Conservation (phyloP, 805 yeast species). For the Peterozyma xylosa region DNA sequence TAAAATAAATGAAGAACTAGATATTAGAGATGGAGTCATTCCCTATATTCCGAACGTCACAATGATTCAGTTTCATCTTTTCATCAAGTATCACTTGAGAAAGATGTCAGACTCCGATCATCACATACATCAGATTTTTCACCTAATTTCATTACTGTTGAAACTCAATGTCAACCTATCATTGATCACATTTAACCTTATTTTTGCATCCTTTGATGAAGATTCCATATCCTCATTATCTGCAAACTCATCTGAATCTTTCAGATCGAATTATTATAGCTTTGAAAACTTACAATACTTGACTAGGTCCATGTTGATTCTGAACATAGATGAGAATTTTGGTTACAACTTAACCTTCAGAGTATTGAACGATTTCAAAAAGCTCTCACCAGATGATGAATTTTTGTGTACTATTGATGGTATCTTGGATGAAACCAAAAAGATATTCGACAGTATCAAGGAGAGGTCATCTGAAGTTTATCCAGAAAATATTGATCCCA, state of each 20-base stretch:
- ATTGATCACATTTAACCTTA: neutral
- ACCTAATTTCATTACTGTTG: too few species aligned
- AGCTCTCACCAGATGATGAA: neutral
- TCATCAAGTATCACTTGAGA: too few species aligned
- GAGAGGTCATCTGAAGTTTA: too few species aligned
- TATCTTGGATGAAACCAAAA: too few species aligned
- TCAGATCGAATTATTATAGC: neutral
- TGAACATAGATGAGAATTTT: neutral
- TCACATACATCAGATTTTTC: too few species aligned
- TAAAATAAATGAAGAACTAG: too few species aligned
- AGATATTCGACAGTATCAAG: too few species aligned
- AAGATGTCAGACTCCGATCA: too few species aligned
- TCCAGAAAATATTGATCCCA: too few species aligned
- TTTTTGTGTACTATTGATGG: neutral
- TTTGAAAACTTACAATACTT: neutral
- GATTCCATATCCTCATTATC: neutral
- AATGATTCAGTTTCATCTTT: too few species aligned
- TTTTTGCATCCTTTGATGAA: neutral
- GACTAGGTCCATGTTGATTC: neutral
- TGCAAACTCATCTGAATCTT: neutral
- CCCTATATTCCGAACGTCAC: too few species aligned
- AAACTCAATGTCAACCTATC: neutral
- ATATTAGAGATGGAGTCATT: too few species aligned
- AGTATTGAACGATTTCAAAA: neutral
- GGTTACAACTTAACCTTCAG: slow-evolving; percentile 1